Percentiles rank a stretch among this genome's conserved stretches.
Conservation (phyloP, 495 filamentous ascomycete genomes). For the Aspergillus cristatus region DNA sequence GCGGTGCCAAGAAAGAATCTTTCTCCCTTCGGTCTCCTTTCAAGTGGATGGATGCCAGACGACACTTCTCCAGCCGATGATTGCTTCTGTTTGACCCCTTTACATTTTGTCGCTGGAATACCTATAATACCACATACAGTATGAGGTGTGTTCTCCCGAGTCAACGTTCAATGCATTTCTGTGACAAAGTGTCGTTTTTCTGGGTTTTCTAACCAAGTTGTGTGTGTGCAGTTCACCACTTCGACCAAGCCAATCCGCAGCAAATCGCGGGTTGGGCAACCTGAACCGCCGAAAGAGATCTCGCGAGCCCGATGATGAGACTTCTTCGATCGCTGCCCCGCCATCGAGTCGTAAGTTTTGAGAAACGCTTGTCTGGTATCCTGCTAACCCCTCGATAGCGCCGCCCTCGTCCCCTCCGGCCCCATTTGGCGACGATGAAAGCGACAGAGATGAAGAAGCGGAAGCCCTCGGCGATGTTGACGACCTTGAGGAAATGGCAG, state of each 20-base stretch:
- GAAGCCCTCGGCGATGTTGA: conserved; percentile 76
- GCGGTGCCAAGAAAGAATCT: conserved; percentile 14
- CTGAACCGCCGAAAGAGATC: conserved; percentile 67
- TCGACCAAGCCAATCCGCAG: conserved; percentile 72
- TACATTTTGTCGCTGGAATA: no score
- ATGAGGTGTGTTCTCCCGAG: conserved; percentile 29
- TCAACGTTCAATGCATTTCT: not conserved
- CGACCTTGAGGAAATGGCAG: conserved; percentile 91
- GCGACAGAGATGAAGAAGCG: conserved; percentile 63
- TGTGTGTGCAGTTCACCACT: conserved; percentile 59
- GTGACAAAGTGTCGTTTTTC: conserved; percentile 3
- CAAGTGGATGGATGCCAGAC: conserved; percentile 10
- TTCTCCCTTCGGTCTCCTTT: conserved; percentile 14
- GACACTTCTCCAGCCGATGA: conserved; percentile 4
- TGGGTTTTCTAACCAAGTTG: conserved; percentile 4
- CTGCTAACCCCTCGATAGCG: conserved; percentile 22
- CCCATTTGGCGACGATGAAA: conserved; percentile 57
- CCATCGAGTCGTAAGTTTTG: conserved; percentile 61
- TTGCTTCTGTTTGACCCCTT: conserved; percentile 5
- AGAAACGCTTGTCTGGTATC: not conserved
- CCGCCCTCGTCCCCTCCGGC: conserved; percentile 38
- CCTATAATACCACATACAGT: not conserved
- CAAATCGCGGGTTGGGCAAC: conserved; percentile 63
- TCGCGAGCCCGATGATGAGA: conserved; percentile 68
- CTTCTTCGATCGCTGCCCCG: conserved; percentile 61